Evolutionary conservation across 257 asterid species (phyloP), one percentile per base, ranked within the genome.

Genomic region (Haberlea rhodopensis): DNA sequence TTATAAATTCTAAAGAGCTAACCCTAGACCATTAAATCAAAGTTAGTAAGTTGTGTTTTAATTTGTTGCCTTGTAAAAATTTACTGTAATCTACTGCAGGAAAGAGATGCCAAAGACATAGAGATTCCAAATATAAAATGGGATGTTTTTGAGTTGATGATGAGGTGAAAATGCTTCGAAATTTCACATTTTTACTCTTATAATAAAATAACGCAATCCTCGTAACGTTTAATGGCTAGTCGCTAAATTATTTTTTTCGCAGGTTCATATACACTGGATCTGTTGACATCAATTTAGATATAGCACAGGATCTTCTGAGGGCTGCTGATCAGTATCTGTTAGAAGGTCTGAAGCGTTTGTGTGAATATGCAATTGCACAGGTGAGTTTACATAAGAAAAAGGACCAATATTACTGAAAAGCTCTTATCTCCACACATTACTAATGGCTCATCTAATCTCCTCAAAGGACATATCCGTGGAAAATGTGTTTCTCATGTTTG

Each of bases 251-350:
- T 49, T 27, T 57, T 70, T 70, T 51, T 73, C 67, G 69, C 84
- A 94, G 99, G 70, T 90, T 87, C 74, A 79, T 82, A 73, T 94
- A 94, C 79, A 90, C 99, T 0, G 97, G 99, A 74, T 90, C 96
- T 22, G 97, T 87, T 15, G 85, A 86, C 58, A 91, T 94, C 57
- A 82, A 80, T 73, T 69, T 84, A 79, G 95, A 87, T 56, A 84
- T 87, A 26, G 91, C 96, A 16, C 99, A 90, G 65, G 99, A 94
- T 76, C 96, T 94, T 71, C 78, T 94, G 66, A 78, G 96, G 60
- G 99, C 99, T 67, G 94, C 97, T 0, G 99, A 94, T 74, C 97
- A 94, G 88, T 94, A 94, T 86, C 88, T 94, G 23, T 62, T 94
- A 73, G 99, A 94, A 81, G 99, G 99, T 65, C 95, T 94, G 20